phyloP scores from a whole-genome alignment of 2,329 filamentous ascomycete species.

The Nannizzia gypsea region DNA sequence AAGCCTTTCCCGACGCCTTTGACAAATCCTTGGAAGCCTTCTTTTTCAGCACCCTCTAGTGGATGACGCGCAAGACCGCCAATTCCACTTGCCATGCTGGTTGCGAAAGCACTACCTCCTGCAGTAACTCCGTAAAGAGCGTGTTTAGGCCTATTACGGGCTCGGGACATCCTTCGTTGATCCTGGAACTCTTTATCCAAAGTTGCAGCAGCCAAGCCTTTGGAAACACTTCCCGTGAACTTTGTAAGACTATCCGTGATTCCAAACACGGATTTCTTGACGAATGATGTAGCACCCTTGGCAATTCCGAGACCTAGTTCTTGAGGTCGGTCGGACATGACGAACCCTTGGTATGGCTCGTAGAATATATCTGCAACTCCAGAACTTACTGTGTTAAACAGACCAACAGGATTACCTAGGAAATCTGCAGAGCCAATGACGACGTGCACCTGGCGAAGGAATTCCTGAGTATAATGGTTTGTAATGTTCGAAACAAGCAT shows the following conservation, averaged over 20 bases:
- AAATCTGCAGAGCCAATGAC: constrained; percentile 96
- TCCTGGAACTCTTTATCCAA: constrained; percentile 99
- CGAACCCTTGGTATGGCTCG: constrained; percentile 94
- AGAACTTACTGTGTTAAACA: constrained; percentile 97
- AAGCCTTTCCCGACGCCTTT: constrained; percentile 96
- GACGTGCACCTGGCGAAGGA: constrained; percentile 90
- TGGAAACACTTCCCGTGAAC: constrained; percentile 92
- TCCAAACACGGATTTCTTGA: constrained; percentile 97
- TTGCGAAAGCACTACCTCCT: constrained; percentile 88
- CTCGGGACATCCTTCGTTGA: constrained; percentile 80
- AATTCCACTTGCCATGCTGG: constrained; percentile 82
- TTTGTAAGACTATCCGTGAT: constrained; percentile 97
- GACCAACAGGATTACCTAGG: constrained; percentile 87
- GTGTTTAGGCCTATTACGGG: constrained; percentile 90
- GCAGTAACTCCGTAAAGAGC: constrained; percentile 92
- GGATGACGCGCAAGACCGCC: constrained; percentile 88
- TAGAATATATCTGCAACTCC: constrained; percentile 98
- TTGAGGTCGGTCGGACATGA: constrained; percentile 90
- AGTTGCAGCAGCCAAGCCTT: constrained; percentile 87
- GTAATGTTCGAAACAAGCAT: constrained; percentile 76
- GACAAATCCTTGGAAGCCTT: constrained; percentile 86
- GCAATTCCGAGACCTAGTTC: constrained; percentile 91
- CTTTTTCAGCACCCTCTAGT: constrained; percentile 88
- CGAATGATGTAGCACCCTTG: constrained; percentile 90
- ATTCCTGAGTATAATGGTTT: constrained; percentile 94